Evolutionary conservation across 1,139 yeast species (phyloP).

Genomic region (Debaryomyces fabryi): DNA sequence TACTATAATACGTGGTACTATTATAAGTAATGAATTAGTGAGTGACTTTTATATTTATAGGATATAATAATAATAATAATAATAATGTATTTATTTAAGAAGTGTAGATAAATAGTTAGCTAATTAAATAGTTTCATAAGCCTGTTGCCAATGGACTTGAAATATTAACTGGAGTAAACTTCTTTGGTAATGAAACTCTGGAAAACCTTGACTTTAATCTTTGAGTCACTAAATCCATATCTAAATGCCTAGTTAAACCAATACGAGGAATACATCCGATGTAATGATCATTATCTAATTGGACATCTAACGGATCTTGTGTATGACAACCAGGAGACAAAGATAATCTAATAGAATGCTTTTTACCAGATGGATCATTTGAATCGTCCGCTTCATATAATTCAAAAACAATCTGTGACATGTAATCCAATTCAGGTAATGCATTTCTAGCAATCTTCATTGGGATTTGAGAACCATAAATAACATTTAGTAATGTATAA

Average conservation of each 20-base stretch:
- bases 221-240: slow-evolving; percentile 85
- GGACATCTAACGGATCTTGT: slow-evolving; percentile 95
- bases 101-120: neutral
- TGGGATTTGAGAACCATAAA: slow-evolving; percentile 93
- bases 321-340: slow-evolving; percentile 98
- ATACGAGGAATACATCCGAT: slow-evolving; percentile 94
- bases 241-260: slow-evolving; percentile 88
- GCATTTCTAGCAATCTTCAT: slow-evolving; percentile 94
- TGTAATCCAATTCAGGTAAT: slow-evolving; percentile 91
- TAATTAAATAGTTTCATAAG: slow-evolving; percentile 13
- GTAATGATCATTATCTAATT: slow-evolving; percentile 93
- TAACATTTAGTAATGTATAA: slow-evolving; percentile 85
- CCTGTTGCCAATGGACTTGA: slow-evolving; percentile 60
- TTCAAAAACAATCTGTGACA: slow-evolving; percentile 94
- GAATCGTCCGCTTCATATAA: slow-evolving; percentile 80
- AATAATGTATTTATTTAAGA: neutral
- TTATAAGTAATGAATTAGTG: neutral
- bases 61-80: neutral
- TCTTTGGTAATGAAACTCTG: slow-evolving; percentile 88
- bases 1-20: slow-evolving; percentile 9
- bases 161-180: slow-evolving; percentile 86
- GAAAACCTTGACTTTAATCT: slow-evolving; percentile 80
- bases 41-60: neutral
- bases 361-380: slow-evolving; percentile 61
- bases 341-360: slow-evolving; percentile 84